Conservation (phyloP, 1,284 basidiomycete genomes). For the Tilletia horrida region DNA sequence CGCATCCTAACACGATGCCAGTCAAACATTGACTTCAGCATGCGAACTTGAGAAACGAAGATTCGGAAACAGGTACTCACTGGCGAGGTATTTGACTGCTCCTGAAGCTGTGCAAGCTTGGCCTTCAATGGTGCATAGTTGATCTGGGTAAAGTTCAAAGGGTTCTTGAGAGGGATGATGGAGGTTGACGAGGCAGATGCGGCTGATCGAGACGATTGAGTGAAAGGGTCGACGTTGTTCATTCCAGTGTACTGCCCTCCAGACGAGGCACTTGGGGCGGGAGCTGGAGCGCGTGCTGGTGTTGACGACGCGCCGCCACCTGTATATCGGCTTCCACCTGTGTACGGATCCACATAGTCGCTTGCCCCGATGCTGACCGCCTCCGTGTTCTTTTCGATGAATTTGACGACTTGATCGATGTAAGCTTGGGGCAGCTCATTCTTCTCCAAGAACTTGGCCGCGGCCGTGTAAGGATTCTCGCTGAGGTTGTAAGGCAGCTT, state of each 20-base stretch:
- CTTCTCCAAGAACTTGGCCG: constrained; percentile 78
- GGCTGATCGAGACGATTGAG: constrained; percentile 34
- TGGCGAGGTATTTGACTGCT: not conserved
- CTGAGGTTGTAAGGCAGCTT: constrained; percentile 82
- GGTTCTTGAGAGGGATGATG: constrained; percentile 55
- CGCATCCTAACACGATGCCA: not conserved
- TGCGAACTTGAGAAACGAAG: too few relatives aligned
- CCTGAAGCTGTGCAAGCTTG: constrained; percentile 71
- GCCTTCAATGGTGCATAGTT: constrained; percentile 80
- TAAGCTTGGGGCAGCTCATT: constrained; percentile 81
- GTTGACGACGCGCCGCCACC: constrained; percentile 31
- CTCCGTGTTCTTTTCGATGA: constrained; percentile 85
- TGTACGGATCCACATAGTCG: constrained; percentile 83
- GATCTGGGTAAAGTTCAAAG: constrained; percentile 76
- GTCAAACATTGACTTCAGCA: too few relatives aligned
- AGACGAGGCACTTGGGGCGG: constrained; percentile 47
- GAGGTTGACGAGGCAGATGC: constrained; percentile 29
- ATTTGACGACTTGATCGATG: constrained; percentile 83
- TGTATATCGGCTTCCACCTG: constrained; percentile 69
- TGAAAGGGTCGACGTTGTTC: constrained; percentile 40
- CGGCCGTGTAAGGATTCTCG: constrained; percentile 87
- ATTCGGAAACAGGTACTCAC: not conserved
- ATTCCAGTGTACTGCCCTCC: constrained; percentile 57
- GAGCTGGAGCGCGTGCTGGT: constrained; percentile 47
- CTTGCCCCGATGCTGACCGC: constrained; percentile 65